Evolutionary conservation across 2,329 filamentous ascomycete genomes (phyloP), one percentile per base, ranked within the genome.

Genomic region (Alternaria conjuncta): DNA sequence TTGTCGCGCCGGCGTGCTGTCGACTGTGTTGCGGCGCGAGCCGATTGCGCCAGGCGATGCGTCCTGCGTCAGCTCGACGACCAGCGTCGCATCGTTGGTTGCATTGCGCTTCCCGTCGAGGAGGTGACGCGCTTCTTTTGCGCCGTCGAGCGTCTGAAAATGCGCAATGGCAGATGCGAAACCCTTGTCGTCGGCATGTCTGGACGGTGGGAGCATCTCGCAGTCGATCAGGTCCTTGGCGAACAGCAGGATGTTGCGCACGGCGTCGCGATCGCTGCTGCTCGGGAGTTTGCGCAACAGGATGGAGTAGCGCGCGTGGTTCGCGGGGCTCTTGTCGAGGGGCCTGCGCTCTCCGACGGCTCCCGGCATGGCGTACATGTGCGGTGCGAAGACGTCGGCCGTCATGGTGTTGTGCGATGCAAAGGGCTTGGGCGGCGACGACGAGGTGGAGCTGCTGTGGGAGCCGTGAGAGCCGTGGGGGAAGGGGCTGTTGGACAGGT

Each of bases 171-270:
- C 88, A 54, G 84, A 86, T 23, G 84, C 76, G 67, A 86, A 89
- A 26, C 84, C 85, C 53, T 82, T 80, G 68, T 90, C 87, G 55
- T 89, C 86, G 15, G 84, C 80, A 64, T 82, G 82, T n/a, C 86
- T 85, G 54, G 83, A 82, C 13, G 71, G 65, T 6, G 82, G 79
- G 15, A 89, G 80, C 64, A 90, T 84, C 57, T 88, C 86, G 59
- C 85, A 85, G 66, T 88, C 86, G 53, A 88, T 79, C 53, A 90
- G 82, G 66, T 90, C 87, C 70, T 88, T 87, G 20, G 88, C 87
- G 70, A 90, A 90, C n/a, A 89, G 82, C 6, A 90, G 81, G 82
- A 90, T 88, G 75, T 86, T 88, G 67, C 86, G 84, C 60, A 90
- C 82, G 18, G 86, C 82, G 66, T 89, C 88, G 55, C 82, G 79